phyloP scores from a whole-genome alignment of 208 protist species.

The Leishmania guyanensis region DNA sequence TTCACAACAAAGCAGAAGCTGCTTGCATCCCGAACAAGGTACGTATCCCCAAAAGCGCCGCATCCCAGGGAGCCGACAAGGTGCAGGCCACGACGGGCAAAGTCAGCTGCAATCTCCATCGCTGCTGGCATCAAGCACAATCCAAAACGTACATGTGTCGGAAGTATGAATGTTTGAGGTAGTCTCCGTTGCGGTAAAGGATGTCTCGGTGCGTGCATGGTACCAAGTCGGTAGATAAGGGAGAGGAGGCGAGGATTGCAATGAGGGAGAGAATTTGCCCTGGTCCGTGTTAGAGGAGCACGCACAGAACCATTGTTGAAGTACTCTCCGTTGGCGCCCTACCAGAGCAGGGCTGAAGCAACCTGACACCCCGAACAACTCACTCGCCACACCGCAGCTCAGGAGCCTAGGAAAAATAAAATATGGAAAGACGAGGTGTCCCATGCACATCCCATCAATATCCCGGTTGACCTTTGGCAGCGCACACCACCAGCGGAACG shows the following conservation, averaged over 20 bases:
- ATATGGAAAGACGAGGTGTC: background rate
- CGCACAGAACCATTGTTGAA: background rate
- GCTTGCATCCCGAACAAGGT: constrained; percentile 33
- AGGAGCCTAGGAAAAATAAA: background rate
- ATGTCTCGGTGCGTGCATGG: background rate
- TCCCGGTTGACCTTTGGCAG: background rate
- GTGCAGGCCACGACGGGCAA: background rate
- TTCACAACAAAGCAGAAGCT: constrained; percentile 54
- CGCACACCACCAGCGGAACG: background rate
- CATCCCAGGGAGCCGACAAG: constrained; percentile 28
- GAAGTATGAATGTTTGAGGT: background rate
- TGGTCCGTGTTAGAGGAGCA: background rate
- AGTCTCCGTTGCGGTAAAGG: background rate
- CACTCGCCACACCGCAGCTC: background rate
- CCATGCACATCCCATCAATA: background rate
- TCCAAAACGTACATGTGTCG: background rate
- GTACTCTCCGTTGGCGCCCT: background rate
- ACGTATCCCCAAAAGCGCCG: constrained; percentile 54
- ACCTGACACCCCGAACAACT: background rate
- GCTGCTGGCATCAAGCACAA: background rate
- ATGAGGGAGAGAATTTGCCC: background rate
- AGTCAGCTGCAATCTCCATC: background rate
- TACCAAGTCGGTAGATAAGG: background rate
- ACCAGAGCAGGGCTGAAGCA: background rate
- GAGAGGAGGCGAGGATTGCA: background rate